Conservation (phyloP, 108 stramenopile species). For the Nitzschia sp. region DNA sequence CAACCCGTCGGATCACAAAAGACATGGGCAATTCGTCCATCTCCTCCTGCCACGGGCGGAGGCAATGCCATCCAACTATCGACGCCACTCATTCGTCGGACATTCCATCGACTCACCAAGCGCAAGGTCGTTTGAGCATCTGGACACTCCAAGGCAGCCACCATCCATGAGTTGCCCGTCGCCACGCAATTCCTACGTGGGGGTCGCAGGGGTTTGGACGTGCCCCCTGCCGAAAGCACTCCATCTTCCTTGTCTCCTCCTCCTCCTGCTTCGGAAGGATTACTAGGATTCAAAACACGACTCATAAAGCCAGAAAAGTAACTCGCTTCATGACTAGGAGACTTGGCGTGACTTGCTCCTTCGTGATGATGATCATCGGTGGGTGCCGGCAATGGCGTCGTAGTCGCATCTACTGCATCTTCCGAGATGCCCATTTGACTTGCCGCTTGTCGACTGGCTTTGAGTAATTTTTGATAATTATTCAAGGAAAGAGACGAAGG, state of each 20-base stretch:
- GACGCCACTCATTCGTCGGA: slow-evolving; percentile 50
- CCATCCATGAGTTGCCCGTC: slow-evolving; percentile 85
- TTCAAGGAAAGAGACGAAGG: slow-evolving; percentile 50
- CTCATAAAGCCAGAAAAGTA: slow-evolving; percentile 55
- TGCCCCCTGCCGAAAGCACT: slow-evolving; percentile 2
- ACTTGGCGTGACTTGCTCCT: slow-evolving; percentile 3
- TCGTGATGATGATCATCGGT: slow-evolving; percentile 2
- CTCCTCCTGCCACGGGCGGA: slow-evolving; percentile 38
- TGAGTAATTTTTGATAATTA: slow-evolving; percentile 54
- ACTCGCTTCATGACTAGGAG: slow-evolving; percentile 21
- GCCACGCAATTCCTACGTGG: slow-evolving; percentile 70
- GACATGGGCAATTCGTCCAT: slow-evolving; percentile 62
- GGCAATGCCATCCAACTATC: slow-evolving; percentile 52
- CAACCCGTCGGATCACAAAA: slow-evolving; percentile 86
- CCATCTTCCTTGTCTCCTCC: slow-evolving; percentile 18
- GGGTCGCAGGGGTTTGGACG: slow-evolving; percentile 57
- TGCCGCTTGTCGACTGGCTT: slow-evolving; percentile 49
- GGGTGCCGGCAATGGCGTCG: background rate
- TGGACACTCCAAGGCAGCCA: slow-evolving; percentile 74
- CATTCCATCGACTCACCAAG: slow-evolving; percentile 59
- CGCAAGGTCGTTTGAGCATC: slow-evolving; percentile 32
- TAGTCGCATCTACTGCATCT: slow-evolving; percentile 12
- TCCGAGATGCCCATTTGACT: slow-evolving; percentile 48
- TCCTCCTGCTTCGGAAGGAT: slow-evolving; percentile 13
- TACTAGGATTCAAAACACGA: slow-evolving; percentile 50